Evolutionary conservation across 176 grass and related monocot species (phyloP).

Genomic region (Avena sativa): DNA sequence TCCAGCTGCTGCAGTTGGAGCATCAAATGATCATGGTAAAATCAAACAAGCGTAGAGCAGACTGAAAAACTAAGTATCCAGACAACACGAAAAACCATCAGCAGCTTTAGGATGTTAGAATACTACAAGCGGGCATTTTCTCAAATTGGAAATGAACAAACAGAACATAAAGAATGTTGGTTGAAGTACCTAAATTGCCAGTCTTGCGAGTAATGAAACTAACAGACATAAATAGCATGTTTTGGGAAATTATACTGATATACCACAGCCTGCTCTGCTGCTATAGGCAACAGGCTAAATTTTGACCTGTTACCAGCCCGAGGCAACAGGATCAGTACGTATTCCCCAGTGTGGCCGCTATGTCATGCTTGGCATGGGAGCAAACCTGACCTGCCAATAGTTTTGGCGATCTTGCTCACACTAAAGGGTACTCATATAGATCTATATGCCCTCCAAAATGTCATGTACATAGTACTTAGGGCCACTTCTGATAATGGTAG

Average conservation of each 20-base stretch:
- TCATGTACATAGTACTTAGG: slow-evolving; percentile 7
- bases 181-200: slow-evolving; percentile 16
- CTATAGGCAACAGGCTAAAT: background rate
- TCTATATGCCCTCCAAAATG: background rate
- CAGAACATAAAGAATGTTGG: background rate
- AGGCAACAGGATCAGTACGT: slow-evolving; percentile 9
- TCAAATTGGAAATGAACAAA: background rate
- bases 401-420: background rate
- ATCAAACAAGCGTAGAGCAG: background rate
- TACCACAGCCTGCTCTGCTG: slow-evolving; percentile 8
- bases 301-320: background rate
- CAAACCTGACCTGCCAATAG: slow-evolving; percentile 10
- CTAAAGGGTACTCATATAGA: background rate
- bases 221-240: background rate
- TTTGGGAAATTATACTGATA: slow-evolving; percentile 1
- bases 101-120: background rate
- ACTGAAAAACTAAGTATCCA: background rate
- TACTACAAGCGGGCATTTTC: background rate
- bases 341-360: background rate
- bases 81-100: background rate
- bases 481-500: slow-evolving; percentile 24
- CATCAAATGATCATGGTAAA: slow-evolving; percentile 37
- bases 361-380: background rate
- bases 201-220: background rate
- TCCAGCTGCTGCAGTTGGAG: slow-evolving; percentile 42